These are phyloP conservation scores for Aspergillus campestris DNA, from an alignment of 495 filamentous ascomycete species.

Conservation along the genomic window DNA sequence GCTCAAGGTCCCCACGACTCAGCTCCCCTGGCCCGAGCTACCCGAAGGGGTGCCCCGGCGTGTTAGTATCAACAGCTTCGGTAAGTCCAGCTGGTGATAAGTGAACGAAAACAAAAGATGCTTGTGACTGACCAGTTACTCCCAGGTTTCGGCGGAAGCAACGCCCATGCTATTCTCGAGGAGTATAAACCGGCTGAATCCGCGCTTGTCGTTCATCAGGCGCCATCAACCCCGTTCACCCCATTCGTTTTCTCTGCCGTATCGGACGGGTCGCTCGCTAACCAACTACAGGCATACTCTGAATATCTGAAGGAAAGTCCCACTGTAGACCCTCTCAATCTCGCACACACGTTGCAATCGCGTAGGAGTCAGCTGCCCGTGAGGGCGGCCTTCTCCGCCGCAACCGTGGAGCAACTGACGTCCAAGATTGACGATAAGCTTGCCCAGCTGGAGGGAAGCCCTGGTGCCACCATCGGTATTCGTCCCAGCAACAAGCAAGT, in stretches of 20 bases:
- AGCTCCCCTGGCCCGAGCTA: neutral
- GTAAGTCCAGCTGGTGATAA: constrained; percentile 6
- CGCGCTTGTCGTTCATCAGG: neutral
- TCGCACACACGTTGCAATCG: neutral
- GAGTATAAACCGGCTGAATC: neutral
- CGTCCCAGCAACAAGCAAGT: neutral
- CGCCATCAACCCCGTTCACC: neutral
- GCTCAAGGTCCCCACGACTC: neutral
- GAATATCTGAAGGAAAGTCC: constrained; percentile 10
- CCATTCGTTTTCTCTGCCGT: constrained; percentile 15
- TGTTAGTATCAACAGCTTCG: constrained; percentile 55
- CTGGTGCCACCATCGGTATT: too few relatives aligned
- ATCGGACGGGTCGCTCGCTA: constrained; percentile 4
- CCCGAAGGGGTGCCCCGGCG: constrained; percentile 32
- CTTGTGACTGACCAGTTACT: too few relatives aligned
- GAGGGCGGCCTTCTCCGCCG: too few relatives aligned
- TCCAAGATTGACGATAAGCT: too few relatives aligned
- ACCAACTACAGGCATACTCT: constrained; percentile 24
- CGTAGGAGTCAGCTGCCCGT: too few relatives aligned
- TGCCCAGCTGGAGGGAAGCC: neutral
- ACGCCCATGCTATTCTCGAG: constrained; percentile 52
- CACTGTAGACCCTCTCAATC: neutral
- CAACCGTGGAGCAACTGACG: too few relatives aligned
- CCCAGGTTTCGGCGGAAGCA: constrained; percentile 44
- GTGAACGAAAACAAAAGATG: too few relatives aligned